A percentile compares a stretch with the other conserved stretches of the same genome.
Evolutionary conservation across 352 stramenopile species (phyloP).

Genomic region (Globisporangium apiculatum): DNA sequence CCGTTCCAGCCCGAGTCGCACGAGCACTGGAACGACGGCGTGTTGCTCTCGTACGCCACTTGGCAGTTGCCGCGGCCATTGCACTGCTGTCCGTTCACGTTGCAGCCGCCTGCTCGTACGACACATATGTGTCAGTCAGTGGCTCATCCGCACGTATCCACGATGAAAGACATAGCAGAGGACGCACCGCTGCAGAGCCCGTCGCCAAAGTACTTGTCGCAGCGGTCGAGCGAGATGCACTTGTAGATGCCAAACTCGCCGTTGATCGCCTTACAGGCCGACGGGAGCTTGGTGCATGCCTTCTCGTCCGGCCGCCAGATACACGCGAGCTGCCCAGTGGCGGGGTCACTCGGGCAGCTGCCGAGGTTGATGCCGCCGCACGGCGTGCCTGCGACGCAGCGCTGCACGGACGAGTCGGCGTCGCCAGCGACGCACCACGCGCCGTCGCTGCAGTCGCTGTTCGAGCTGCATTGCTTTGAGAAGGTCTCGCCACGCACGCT

Average conservation of each 20-base stretch:
- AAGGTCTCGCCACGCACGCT: conserved; percentile 15
- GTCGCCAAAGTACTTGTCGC: conserved; percentile 57
- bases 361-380: conserved; percentile 45
- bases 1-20: conserved; percentile 71
- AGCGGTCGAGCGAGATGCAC: conserved; percentile 69
- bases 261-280: conserved; percentile 23
- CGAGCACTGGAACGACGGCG: conserved; percentile 45
- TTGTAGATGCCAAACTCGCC: conserved; percentile 59
- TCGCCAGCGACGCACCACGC: conserved; percentile 74
- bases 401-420: conserved; percentile 47
- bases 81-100: conserved; percentile 43
- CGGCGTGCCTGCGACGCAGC: conserved; percentile 48
- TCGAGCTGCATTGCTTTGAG: conserved; percentile 50
- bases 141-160: background rate
- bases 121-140: background rate
- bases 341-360: conserved; percentile 49
- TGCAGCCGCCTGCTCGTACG: conserved; percentile 24
- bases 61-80: conserved; percentile 61
- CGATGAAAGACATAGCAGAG: background rate
- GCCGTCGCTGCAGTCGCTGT: conserved; percentile 48
- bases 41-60: conserved; percentile 18
- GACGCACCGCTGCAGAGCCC: conserved; percentile 49
- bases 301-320: conserved; percentile 34
- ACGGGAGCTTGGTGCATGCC: conserved; percentile 8
- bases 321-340: conserved; percentile 61